phyloP scores from a whole-genome alignment of 192 early-diverging fungal species.

The Coemansia sp. region DNA sequence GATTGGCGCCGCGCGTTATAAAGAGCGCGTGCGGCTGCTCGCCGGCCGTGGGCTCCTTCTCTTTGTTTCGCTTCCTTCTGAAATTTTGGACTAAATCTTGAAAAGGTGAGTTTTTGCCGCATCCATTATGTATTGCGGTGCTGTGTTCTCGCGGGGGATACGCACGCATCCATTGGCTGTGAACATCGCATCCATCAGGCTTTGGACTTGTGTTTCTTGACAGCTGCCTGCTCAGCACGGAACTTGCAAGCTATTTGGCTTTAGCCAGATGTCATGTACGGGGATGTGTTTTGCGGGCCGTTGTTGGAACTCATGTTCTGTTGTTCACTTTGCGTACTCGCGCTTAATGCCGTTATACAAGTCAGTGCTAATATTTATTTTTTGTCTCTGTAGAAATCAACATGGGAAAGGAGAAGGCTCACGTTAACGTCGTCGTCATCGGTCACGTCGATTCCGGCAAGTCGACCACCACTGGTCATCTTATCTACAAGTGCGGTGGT shows the following conservation, averaged over 20 bases:
- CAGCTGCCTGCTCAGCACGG: neutral
- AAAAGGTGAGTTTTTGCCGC: conserved; percentile 37
- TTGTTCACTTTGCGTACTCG: neutral
- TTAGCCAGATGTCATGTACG: too few species aligned
- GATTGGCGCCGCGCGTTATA: conserved; percentile 19
- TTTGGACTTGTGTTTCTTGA: neutral
- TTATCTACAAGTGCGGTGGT: conserved; percentile 99
- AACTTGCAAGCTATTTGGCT: too few species aligned
- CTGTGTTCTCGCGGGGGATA: neutral
- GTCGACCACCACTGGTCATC: conserved; percentile 99
- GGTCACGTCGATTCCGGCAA: conserved; percentile 99
- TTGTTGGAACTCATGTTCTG: neutral
- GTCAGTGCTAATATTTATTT: neutral
- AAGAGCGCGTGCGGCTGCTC: conserved; percentile 9
- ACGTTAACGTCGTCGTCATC: conserved; percentile 94
- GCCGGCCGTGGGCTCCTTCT: neutral
- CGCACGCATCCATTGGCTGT: conserved; percentile 13
- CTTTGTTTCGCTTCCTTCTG: conserved; percentile 48
- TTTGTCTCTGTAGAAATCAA: conserved; percentile 26
- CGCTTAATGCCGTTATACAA: neutral
- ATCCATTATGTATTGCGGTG: neutral
- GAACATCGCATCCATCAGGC: too few species aligned
- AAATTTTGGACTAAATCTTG: conserved; percentile 23
- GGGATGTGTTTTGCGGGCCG: too few species aligned
- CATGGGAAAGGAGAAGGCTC: conserved; percentile 87